Conservation (phyloP, 768 basidiomycete genomes). For the Rhodotorula kratochvilovae region DNA sequence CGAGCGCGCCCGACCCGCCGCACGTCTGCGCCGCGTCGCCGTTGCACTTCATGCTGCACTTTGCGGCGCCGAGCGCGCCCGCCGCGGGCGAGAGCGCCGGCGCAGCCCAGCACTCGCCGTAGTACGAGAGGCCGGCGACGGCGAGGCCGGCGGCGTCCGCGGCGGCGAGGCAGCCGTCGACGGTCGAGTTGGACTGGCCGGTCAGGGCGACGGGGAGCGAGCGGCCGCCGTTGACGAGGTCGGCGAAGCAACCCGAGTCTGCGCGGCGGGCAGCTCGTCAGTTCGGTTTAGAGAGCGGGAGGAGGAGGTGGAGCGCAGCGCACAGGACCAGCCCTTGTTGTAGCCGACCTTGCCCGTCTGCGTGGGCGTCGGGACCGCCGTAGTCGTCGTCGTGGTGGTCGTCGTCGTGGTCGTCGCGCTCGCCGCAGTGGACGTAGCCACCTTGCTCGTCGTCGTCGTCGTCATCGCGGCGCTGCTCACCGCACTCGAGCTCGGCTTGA, state of each 20-base stretch:
- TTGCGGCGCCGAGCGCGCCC: not conserved
- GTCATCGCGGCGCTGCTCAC: not conserved
- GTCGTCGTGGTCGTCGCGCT: conserved; percentile 1
- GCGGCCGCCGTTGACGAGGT: conserved; percentile 22
- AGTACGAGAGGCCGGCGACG: conserved; percentile 19
- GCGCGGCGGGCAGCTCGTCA: not conserved
- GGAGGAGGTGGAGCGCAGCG: no score
- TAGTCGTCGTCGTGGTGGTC: not conserved
- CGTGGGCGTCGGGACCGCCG: not conserved
- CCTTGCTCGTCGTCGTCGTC: no score
- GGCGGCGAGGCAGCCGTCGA: conserved; percentile 5
- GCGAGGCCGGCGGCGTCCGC: conserved; percentile 6
- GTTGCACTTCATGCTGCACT: conserved; percentile 16
- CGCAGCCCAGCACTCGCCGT: conserved; percentile 27
- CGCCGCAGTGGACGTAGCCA: not conserved
- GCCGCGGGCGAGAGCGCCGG: conserved; percentile 10
- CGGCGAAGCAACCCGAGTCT: conserved; percentile 28
- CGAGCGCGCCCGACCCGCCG: conserved; percentile 17
- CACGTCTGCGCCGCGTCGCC: conserved; percentile 15
- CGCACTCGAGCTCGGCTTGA: not conserved
- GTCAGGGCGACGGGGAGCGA: conserved; percentile 13
- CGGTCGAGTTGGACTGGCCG: conserved; percentile 2
- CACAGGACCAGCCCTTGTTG: conserved; percentile 17
- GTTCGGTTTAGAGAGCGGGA: no score
- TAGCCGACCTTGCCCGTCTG: not conserved